Evolutionary conservation across 2,329 filamentous ascomycete genomes (phyloP).

Genomic region (Ramichloridium luteum): DNA sequence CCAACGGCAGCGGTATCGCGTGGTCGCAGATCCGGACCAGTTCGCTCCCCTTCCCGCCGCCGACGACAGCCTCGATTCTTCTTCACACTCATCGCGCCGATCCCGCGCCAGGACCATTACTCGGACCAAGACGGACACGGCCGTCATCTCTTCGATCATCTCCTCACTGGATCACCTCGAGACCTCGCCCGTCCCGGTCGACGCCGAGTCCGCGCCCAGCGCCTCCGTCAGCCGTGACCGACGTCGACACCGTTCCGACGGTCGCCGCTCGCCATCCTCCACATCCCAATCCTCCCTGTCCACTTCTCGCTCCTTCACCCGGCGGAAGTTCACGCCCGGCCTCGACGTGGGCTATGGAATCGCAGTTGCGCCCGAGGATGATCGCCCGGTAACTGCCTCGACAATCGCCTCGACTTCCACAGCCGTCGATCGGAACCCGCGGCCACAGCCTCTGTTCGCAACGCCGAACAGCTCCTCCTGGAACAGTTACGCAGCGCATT

Average conservation of each 20-base stretch:
- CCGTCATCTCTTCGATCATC: slow-evolving; percentile 55
- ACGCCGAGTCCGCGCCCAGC: too few species aligned
- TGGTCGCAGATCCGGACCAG: too few species aligned
- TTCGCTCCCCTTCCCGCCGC: too few species aligned
- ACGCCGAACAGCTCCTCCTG: too few species aligned
- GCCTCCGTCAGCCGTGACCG: too few species aligned
- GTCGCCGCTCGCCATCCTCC: neutral
- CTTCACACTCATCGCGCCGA: too few species aligned
- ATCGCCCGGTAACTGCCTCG: neutral
- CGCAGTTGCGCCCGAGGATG: neutral
- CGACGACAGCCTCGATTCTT: too few species aligned
- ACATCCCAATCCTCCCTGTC: neutral
- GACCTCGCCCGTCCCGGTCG: too few species aligned
- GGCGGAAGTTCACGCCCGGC: neutral
- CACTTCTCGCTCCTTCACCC: neutral
- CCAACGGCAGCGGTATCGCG: too few species aligned
- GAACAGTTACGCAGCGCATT: neutral
- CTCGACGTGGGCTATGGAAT: neutral
- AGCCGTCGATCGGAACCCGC: too few species aligned
- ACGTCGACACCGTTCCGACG: too few species aligned
- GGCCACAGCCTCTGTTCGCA: too few species aligned
- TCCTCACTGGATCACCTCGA: slow-evolving; percentile 39
- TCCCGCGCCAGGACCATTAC: slow-evolving; percentile 24
- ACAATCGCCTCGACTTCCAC: neutral
- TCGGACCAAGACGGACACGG: slow-evolving; percentile 50